phyloP scores from a whole-genome alignment of 371 early-diverging fungal species.

The Rhizopus arrhizus region DNA sequence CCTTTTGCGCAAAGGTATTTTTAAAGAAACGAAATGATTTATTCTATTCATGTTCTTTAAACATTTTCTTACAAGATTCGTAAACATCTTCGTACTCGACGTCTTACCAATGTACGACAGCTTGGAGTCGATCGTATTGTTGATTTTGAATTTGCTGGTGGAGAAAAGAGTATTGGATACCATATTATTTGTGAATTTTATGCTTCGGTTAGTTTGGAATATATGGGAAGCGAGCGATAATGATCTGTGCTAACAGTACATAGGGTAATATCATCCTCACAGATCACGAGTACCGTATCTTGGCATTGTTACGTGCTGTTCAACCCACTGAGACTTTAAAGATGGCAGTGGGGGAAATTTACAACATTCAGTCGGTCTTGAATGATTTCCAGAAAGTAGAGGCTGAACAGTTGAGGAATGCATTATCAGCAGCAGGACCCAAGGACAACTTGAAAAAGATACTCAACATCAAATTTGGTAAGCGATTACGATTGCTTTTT shows the following conservation, averaged over 20 bases:
- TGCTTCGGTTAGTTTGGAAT: constrained; percentile 62
- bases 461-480: constrained; percentile 72
- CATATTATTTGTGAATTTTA: constrained; percentile 96
- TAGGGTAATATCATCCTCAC: constrained; percentile 95
- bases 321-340: constrained; percentile 71
- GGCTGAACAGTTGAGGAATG: constrained; percentile 53
- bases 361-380: constrained; percentile 56
- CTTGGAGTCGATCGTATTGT: constrained; percentile 92
- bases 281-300: constrained; percentile 82
- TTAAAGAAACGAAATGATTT: too few relatives aligned
- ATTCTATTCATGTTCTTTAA: not conserved
- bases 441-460: constrained; percentile 80
- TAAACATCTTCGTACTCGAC: constrained; percentile 85
- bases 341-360: constrained; percentile 83
- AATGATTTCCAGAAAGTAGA: constrained; percentile 68
- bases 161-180: constrained; percentile 67
- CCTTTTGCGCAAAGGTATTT: constrained; percentile 82
- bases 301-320: constrained; percentile 86
- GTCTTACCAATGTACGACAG: constrained; percentile 83
- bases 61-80: constrained; percentile 62
- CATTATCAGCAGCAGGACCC: constrained; percentile 61
- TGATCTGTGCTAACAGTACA: not conserved
- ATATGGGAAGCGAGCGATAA: not conserved
- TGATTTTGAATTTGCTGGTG: constrained; percentile 87
- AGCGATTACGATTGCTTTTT: not conserved